Evolutionary conservation across 345 rosid genomes (phyloP), one percentile per base, ranked within the genome.

Genomic region (Limnanthes douglasii): DNA sequence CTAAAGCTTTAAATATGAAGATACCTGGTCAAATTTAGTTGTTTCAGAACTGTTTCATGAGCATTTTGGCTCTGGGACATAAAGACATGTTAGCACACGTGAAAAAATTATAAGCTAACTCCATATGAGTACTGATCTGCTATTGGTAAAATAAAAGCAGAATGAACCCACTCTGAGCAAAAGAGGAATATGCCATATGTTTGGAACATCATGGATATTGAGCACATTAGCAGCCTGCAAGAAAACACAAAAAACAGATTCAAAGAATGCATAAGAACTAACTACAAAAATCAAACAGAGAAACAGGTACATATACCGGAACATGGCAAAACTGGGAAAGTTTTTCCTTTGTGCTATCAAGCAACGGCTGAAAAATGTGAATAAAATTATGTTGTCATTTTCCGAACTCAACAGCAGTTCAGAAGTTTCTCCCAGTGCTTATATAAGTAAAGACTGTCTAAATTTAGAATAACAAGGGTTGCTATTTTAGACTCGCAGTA

Each of bases 271-370:
- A 54, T 15, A 51, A 35, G n/a, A 26, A 15, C 21, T 43, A 41
- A 59, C 9, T 41, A 35, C 15, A 15, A 8, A 26, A 32, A 42
- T n/a, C n/a, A n/a, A n/a, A n/a, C n/a, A n/a, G n/a, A n/a, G n/a
- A n/a, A n/a, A n/a, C n/a, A n/a, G n/a, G n/a, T n/a, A 45, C 44
- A 56, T 16, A 46, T 75, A 83, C 97, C 66, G 93, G 64, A 41
- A 90, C 95, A 60, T 84, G 98, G 70, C 96, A 90, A 50, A 90
- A 90, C 59, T 84, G 94, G 30, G 95, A 72, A 59, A 90, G 78
- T 59, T 90, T 90, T 33, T 56, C 74, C 72, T 77, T 84, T 6
- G 94, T 78, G 54, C 64, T 65, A 25, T 67, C 92, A 52, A 74
- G 50, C 34, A 90, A 59, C 46, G 90, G 92, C 98, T 90, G 69